phyloP scores from a whole-genome alignment of 257 asterid genomes.

The Salvia splendens region DNA sequence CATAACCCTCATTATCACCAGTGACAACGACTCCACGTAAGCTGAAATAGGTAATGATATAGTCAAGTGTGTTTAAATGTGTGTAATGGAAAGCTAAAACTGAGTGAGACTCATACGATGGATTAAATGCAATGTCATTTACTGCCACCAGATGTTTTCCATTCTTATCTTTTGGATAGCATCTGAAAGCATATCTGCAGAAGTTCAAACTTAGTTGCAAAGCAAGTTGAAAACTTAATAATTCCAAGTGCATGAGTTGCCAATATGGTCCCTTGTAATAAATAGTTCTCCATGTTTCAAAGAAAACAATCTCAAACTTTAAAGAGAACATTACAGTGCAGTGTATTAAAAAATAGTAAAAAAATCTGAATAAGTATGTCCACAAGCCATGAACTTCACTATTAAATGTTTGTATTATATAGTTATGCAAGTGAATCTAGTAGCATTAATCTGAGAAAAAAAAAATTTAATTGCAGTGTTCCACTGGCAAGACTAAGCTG shows the following conservation, averaged over 20 bases:
- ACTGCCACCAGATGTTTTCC: slow-evolving; percentile 64
- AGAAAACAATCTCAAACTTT: slow-evolving; percentile 15
- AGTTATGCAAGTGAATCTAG: neutral
- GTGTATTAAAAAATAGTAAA: too few relatives aligned
- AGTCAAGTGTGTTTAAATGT: slow-evolving; percentile 14
- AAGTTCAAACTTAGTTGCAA: slow-evolving; percentile 25
- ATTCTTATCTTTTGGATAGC: slow-evolving; percentile 68
- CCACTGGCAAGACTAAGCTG: slow-evolving; percentile 5
- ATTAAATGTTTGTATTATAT: too few relatives aligned
- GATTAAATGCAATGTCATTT: slow-evolving; percentile 75
- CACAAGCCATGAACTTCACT: slow-evolving; percentile 5
- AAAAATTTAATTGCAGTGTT: slow-evolving; percentile 12
- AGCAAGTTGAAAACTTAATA: neutral
- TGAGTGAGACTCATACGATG: slow-evolving; percentile 58
- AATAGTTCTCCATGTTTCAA: slow-evolving; percentile 3
- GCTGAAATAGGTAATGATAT: slow-evolving; percentile 45
- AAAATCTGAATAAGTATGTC: neutral
- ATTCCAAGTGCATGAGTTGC: slow-evolving; percentile 10
- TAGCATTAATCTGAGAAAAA: too few relatives aligned
- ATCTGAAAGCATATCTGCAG: slow-evolving; percentile 80
- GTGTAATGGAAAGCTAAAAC: slow-evolving; percentile 31
- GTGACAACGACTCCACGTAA: slow-evolving; percentile 55
- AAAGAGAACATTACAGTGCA: neutral
- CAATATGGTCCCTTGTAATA: slow-evolving; percentile 5
- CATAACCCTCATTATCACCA: slow-evolving; percentile 81